Evolutionary conservation across 495 filamentous ascomycete genomes (phyloP).

Genomic region (Durotheca rogersii): DNA sequence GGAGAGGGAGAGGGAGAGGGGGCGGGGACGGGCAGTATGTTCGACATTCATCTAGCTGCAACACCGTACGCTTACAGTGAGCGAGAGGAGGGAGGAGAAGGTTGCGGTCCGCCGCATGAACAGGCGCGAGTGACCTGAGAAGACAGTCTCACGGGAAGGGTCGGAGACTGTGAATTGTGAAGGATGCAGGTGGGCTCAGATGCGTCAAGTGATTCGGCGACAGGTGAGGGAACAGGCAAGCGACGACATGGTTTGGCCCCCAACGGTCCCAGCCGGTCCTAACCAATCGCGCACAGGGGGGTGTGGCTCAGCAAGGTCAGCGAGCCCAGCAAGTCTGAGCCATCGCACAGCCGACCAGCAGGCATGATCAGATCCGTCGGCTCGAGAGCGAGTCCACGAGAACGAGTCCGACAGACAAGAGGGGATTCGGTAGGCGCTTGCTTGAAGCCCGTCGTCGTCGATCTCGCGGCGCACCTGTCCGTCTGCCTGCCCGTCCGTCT

Average conservation of each 20-base stretch:
- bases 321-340: too few relatives aligned
- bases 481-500: too few relatives aligned
- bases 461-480: too few relatives aligned
- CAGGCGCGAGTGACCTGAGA: constrained; percentile 16
- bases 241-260: constrained; percentile 13
- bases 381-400: too few relatives aligned
- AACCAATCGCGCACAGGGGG: too few relatives aligned
- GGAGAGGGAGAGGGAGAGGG: too few relatives aligned
- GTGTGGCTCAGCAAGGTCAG: too few relatives aligned
- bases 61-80: constrained; percentile 15
- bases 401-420: too few relatives aligned
- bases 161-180: constrained; percentile 1
- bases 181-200: constrained; percentile 13
- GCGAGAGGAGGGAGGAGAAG: not conserved
- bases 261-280: too few relatives aligned
- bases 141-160: constrained; percentile 18
- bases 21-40: too few relatives aligned
- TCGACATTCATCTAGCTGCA: constrained; percentile 13
- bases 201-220: constrained; percentile 29
- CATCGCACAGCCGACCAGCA: constrained; percentile 10
- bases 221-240: constrained; percentile 1
- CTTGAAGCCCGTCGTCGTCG: too few relatives aligned
- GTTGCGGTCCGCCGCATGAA: constrained; percentile 19
- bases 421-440: too few relatives aligned
- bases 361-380: not conserved